Percentiles rank a stretch among this genome's conserved stretches.
phyloP scores from a whole-genome alignment of 1,284 basidiomycete genomes.

The Puccinia triticina region DNA sequence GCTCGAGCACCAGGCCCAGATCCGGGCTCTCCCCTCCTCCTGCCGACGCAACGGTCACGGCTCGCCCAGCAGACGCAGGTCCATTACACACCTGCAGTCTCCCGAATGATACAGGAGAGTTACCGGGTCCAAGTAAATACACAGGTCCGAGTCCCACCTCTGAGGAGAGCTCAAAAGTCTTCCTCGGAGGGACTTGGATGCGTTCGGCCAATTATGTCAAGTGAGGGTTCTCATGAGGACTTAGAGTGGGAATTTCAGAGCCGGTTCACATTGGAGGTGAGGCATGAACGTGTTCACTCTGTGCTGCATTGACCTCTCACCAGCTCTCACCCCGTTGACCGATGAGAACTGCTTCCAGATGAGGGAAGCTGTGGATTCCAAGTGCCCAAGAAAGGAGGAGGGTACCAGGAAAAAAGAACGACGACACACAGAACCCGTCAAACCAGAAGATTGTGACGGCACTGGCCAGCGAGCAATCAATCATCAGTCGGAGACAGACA shows the following conservation, averaged over 20 bases:
- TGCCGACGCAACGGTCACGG: no score
- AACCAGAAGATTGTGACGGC: not conserved
- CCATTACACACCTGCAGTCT: no score
- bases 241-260: constrained; percentile 7
- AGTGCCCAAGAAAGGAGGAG: not conserved
- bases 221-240: not conserved
- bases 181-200: no score
- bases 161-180: no score
- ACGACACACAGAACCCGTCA: not conserved
- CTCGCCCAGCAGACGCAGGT: no score
- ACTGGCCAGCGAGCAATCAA: not conserved
- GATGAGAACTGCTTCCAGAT: constrained; percentile 10
- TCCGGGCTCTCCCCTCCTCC: no score
- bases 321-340: not conserved
- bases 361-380: not conserved
- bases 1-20: no score
- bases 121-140: no score
- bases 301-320: constrained; percentile 5
- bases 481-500: not conserved
- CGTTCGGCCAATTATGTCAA: no score
- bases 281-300: not conserved
- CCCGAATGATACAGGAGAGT: no score
- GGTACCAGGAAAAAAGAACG: constrained; percentile 12
- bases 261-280: not conserved
- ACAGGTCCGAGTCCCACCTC: no score